Evolutionary conservation across 2,329 filamentous ascomycete species (phyloP).

Genomic region (Xylaria sp.): DNA sequence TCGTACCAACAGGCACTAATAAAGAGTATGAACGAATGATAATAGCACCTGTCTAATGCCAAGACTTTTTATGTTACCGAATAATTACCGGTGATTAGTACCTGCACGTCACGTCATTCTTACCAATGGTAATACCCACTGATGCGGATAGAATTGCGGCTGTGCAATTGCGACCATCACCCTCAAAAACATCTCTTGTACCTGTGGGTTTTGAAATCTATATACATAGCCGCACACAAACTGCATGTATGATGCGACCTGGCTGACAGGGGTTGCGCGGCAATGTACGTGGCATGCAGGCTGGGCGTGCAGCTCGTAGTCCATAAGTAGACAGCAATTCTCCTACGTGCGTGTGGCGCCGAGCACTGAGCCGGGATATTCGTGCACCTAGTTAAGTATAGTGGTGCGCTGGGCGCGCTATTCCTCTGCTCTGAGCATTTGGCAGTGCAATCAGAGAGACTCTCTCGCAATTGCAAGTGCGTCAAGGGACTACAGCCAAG

Average conservation of each 20-base stretch:
- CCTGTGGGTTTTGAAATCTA: neutral
- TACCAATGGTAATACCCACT: neutral
- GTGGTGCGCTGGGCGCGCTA: too few relatives aligned
- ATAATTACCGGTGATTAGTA: neutral
- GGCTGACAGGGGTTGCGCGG: constrained; percentile 26
- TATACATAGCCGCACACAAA: neutral
- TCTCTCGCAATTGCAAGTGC: too few relatives aligned
- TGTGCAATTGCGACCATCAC: neutral
- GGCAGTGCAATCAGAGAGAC: too few relatives aligned
- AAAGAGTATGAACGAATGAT: too few relatives aligned
- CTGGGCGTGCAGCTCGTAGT: constrained; percentile 12
- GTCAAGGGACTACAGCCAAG: too few relatives aligned
- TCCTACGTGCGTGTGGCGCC: neutral
- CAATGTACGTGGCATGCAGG: constrained; percentile 32
- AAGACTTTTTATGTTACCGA: neutral
- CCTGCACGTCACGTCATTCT: neutral
- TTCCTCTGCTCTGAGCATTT: too few relatives aligned
- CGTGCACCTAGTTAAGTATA: neutral
- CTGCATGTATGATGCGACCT: neutral
- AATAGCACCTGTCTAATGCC: neutral
- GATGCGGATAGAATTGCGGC: neutral
- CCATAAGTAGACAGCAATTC: constrained; percentile 6
- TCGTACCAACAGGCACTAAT: neutral
- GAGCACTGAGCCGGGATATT: neutral
- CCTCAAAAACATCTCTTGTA: neutral